Evolutionary conservation across 805 yeast species (phyloP).

Genomic region (Yarrowia sp.): DNA sequence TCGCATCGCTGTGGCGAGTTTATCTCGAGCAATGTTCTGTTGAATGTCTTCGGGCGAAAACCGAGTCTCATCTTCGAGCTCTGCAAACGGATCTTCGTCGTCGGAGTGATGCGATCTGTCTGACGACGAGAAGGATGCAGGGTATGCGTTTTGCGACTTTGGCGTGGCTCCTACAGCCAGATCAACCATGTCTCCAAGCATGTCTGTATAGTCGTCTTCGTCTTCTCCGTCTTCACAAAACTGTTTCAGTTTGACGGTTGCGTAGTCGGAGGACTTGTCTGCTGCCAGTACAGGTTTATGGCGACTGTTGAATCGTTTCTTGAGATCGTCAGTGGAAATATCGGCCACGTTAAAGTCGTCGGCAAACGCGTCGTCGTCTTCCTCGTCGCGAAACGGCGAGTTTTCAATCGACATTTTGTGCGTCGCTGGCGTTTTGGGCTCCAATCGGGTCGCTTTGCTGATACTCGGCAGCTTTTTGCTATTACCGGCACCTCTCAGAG

Average conservation of each 20-base stretch:
- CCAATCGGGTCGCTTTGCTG: slow-evolving; percentile 1
- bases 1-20: slow-evolving; percentile 37
- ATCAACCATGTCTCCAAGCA: slow-evolving; percentile 39
- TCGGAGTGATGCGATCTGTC: slow-evolving; percentile 36
- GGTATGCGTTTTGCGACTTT: slow-evolving; percentile 15
- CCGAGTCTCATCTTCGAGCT: slow-evolving; percentile 41
- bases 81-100: slow-evolving; percentile 41
- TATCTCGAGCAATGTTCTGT: slow-evolving; percentile 41
- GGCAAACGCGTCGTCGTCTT: slow-evolving; percentile 28
- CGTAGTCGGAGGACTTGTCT: slow-evolving; percentile 13
- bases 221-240: slow-evolving; percentile 41
- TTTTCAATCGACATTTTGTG: slow-evolving; percentile 27
- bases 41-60: slow-evolving; percentile 43
- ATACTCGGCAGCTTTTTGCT: neutral
- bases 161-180: slow-evolving; percentile 37
- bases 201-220: slow-evolving; percentile 43
- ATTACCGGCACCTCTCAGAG: neutral
- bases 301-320: slow-evolving; percentile 10
- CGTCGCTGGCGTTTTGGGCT: slow-evolving; percentile 27
- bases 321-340: slow-evolving; percentile 21
- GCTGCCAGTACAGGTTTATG: neutral
- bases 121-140: slow-evolving; percentile 24
- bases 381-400: slow-evolving; percentile 26
- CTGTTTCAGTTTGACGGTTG: slow-evolving; percentile 19
- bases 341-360: slow-evolving; percentile 26